Evolutionary conservation across 1,139 yeast genomes (phyloP).

Genomic region (Candida frijolesensis): DNA sequence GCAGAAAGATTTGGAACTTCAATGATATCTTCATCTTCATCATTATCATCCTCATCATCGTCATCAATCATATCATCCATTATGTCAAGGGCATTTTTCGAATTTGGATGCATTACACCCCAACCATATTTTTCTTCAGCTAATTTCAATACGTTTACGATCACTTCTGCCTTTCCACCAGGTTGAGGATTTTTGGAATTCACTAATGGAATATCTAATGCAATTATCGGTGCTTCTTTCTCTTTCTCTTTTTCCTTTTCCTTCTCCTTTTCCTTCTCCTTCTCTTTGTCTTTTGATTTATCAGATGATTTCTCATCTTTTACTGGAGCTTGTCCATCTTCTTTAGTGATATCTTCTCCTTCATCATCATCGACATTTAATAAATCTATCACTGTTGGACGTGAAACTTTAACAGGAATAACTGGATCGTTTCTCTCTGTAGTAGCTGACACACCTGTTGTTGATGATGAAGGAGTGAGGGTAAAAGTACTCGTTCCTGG

Average conservation of each 20-base stretch:
- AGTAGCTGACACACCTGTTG: constrained; percentile 7
- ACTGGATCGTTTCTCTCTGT: constrained; percentile 20
- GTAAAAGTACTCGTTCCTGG: neutral
- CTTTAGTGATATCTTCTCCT: constrained; percentile 12
- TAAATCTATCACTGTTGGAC: constrained; percentile 18
- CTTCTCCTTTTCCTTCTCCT: constrained; percentile 28
- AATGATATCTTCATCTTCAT: constrained; percentile 53
- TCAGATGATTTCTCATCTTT: constrained; percentile 16
- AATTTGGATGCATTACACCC: constrained; percentile 70
- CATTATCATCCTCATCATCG: constrained; percentile 61
- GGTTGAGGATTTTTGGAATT: constrained; percentile 54
- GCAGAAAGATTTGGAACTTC: constrained; percentile 29
- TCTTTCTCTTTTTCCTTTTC: constrained; percentile 29
- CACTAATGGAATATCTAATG: constrained; percentile 60
- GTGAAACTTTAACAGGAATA: constrained; percentile 13
- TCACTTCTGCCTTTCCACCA: constrained; percentile 72
- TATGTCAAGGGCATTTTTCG: constrained; percentile 59
- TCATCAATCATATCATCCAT: constrained; percentile 65
- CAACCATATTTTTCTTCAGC: constrained; percentile 90
- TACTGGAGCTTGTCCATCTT: constrained; percentile 12
- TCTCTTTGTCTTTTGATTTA: constrained; percentile 16
- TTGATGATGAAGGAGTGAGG: neutral
- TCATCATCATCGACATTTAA: constrained; percentile 17
- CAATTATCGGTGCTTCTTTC: constrained; percentile 48
- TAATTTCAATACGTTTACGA: constrained; percentile 73